Evolutionary conservation across 148 eudicot species (phyloP).

Genomic region (Chenopodium quinoa): DNA sequence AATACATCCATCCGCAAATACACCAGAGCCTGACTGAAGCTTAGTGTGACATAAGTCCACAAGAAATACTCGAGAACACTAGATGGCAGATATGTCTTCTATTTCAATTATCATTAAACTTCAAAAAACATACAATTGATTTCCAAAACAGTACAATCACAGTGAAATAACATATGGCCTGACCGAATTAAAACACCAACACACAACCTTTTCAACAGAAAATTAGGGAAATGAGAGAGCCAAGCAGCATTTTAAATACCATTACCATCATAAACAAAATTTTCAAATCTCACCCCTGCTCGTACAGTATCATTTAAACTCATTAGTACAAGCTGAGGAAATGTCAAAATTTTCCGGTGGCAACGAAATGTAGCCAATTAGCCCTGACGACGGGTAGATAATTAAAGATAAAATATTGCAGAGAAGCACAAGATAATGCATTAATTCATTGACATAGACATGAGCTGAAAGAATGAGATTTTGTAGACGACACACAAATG

Average conservation of each 20-base stretch:
- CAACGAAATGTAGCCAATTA: too few species aligned
- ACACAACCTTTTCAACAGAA: neutral
- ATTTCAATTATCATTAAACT: neutral
- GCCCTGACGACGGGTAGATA: too few species aligned
- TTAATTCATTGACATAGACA: too few species aligned
- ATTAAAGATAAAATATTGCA: too few species aligned
- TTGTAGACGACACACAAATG: too few species aligned
- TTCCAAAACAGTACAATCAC: neutral
- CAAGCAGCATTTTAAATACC: neutral
- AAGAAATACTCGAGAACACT: neutral
- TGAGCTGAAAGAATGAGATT: too few species aligned
- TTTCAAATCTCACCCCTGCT: neutral
- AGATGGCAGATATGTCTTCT: neutral
- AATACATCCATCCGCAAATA: constrained; percentile 1
- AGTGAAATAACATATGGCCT: neutral
- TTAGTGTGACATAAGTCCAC: neutral
- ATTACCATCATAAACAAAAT: neutral
- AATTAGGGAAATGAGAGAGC: neutral
- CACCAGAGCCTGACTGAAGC: neutral
- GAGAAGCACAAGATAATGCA: too few species aligned
- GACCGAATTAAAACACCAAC: neutral
- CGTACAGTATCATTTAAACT: neutral
- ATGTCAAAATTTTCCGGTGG: neutral
- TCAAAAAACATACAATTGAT: neutral
- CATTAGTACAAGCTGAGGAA: neutral